Base-by-base conservation (phyloP, 148 eudicot genomes). In the Euryodendron excelsum region DNA sequence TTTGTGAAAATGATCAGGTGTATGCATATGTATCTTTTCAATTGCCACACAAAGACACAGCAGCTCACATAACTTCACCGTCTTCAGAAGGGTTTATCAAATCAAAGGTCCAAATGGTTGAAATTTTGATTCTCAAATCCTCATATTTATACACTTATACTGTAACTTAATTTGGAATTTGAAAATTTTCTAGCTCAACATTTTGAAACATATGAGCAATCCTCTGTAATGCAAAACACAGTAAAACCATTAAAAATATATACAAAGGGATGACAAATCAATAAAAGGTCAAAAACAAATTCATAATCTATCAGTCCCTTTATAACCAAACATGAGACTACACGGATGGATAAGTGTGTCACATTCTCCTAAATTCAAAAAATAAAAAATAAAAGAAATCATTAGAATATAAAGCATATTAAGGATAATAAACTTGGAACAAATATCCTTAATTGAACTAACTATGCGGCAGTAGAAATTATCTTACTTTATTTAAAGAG, bases 401-500 rank as follows among this genome's bases (percentile, higher is more conserved):
- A 69, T 27, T 69, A 69, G 12, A 23, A n/a, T 44, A 34, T 34
- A 41, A 59, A 37, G 56, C 67, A 27, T 28, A 58, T 60, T 56
- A 56, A 15, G n/a, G 65, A 27, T 18, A 52, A 39, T 37, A 39
- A 41, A 55, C 37, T 15, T 53, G 28, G 21, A 30, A 27, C 37
- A 31, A 47, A 59, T 5, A 74, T 74, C n/a, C 25, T 18, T 14
- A n/a, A 74, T 23, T 17, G 25, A 74, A 37, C 10, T 60, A n/a
- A 74, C 50, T 41, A 63, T 55, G 48, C 20, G n/a, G 23, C 58
- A 45, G 47, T 47, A 36, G 62, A 47, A 52, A 34, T 39, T 12
- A 23, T 21, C 94, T 83, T 84, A 94, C 98, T 58, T 86, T 87
- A 62, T 90, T 85, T 48, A 91, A 72, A 79, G 98, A 92, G 81